These are phyloP conservation scores for Drechslerella stenobrocha DNA, from an alignment of 2,329 filamentous ascomycete genomes.

Conservation along the genomic window DNA sequence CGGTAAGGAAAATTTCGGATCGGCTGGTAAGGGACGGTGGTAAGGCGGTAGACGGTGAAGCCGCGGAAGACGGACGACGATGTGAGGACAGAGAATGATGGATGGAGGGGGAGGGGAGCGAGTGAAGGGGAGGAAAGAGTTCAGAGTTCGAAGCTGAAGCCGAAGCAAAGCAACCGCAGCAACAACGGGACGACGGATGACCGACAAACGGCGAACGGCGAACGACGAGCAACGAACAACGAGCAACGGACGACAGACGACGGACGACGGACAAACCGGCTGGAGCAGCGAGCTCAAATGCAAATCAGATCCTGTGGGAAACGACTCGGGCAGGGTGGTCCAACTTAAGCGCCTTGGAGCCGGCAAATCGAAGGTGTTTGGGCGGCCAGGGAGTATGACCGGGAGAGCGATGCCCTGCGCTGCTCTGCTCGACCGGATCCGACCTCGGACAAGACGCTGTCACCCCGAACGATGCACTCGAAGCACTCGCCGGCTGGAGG, in stretches of 20 bases:
- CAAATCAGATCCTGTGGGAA: too few species aligned
- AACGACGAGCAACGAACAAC: conserved; percentile 5
- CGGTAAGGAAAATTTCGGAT: neutral
- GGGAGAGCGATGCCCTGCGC: too few species aligned
- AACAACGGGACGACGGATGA: conserved; percentile 1
- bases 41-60: conserved; percentile 1
- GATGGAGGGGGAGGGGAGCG: conserved; percentile 19
- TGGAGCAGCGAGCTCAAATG: neutral
- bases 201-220: conserved; percentile 5
- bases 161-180: conserved; percentile 8
- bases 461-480: too few species aligned
- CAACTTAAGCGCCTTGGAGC: too few species aligned
- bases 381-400: too few species aligned
- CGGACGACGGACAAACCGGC: neutral
- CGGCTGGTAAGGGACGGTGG: too few species aligned
- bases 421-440: too few species aligned
- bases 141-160: conserved; percentile 29
- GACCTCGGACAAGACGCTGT: too few species aligned
- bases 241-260: neutral
- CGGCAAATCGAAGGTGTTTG: too few species aligned
- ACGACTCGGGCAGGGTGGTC: too few species aligned
- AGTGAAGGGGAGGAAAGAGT: conserved; percentile 34
- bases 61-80: neutral
- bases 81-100: neutral
- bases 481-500: too few species aligned